Conservation (phyloP, 257 asterid genomes). For the Echites panduratus region DNA sequence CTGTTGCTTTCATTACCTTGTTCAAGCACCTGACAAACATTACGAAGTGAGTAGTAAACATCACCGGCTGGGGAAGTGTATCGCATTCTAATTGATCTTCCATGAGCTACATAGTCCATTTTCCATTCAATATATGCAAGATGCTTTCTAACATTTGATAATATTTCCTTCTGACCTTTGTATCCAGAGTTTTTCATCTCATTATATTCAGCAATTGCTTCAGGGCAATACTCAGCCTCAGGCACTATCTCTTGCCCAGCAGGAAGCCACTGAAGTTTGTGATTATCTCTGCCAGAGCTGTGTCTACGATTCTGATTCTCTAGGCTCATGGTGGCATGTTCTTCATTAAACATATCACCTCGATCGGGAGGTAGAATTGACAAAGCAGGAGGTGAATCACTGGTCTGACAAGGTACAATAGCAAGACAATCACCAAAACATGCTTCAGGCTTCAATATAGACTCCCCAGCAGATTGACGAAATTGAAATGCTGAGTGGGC, state of each 20-base stretch:
- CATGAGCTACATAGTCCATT: constrained; percentile 23
- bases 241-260: constrained; percentile 29
- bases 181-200: constrained; percentile 1
- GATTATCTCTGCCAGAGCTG: constrained; percentile 19
- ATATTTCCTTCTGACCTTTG: neutral
- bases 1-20: constrained; percentile 3
- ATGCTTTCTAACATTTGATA: constrained; percentile 36
- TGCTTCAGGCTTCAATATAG: constrained; percentile 25
- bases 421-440: constrained; percentile 22
- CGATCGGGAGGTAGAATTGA: constrained; percentile 19
- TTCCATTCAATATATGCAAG: constrained; percentile 61
- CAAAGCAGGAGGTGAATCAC: constrained; percentile 17
- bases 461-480: constrained; percentile 19
- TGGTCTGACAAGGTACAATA: constrained; percentile 31
- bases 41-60: constrained; percentile 29
- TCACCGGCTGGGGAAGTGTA: constrained; percentile 47
- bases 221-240: constrained; percentile 41
- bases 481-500: constrained; percentile 28
- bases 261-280: constrained; percentile 30
- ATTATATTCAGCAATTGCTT: constrained; percentile 31
- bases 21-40: constrained; percentile 27
- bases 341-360: constrained; percentile 22
- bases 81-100: constrained; percentile 18
- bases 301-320: constrained; percentile 13
- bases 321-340: constrained; percentile 16